Evolutionary conservation across 768 basidiomycete genomes (phyloP), one percentile per base, ranked within the genome.

Genomic region (Lactarius sp.): DNA sequence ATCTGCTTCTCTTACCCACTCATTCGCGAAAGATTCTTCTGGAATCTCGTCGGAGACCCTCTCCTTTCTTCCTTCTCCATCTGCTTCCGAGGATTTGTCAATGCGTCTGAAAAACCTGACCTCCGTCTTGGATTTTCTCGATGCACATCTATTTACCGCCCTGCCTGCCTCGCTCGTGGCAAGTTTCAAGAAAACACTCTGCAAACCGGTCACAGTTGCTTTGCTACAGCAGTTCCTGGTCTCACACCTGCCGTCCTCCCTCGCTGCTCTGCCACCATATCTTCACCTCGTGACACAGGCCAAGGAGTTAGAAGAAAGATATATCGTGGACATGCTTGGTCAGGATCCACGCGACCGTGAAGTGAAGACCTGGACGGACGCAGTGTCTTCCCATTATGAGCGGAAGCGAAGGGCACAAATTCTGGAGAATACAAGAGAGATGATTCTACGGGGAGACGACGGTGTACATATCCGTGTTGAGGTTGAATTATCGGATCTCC

Each of bases 311-410:
- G 94, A 96, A 75, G 75, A 79, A 12, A 74, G 76, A 41, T 81
- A 81, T 56, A 69, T 89, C 16, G 69, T 81, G 14, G 72, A 72
- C 14, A 68, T 86, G 62, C 75, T 89, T 16, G 80, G 80, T 14
- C 80, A 78, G 59, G 80, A 78, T 22, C 60, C 67, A 13, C 74
- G 75, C 6, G 84, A 86, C 51, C 76, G 76, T 31, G 75, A 84
- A 7, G 81, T 95, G 60, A 81, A 82, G 69, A 69, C 74, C 6
- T 96, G 94, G 90, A 82, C 81, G 4, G 80, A 86, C 54, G 81
- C 83, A 4, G 79, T 91, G 12, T 81, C 83, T 18, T 75, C 79
- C 3, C 90, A 92, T 73, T 96, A 94, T 72, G 93, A 94, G 72
- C 83, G 84, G 64, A 84, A 87, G 68, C 75, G 92, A 69, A 80